These are phyloP conservation scores for Torulaspora delbrueckii DNA, from an alignment of 805 yeast genomes.

Conservation along the genomic window DNA sequence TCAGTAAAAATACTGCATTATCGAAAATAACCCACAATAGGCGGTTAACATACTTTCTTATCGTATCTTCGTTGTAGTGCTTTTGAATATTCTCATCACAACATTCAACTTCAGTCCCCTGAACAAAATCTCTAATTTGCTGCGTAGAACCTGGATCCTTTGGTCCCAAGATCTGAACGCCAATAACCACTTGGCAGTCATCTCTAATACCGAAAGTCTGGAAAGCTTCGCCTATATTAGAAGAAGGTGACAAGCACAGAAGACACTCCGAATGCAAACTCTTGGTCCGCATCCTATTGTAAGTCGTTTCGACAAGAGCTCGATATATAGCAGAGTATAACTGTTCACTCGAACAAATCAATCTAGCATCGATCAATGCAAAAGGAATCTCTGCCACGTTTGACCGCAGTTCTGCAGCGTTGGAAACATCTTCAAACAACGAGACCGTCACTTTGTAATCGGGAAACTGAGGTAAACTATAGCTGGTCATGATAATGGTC, in stretches of 20 bases:
- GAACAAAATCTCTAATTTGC: slow-evolving; percentile 16
- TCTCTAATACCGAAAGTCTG: slow-evolving; percentile 64
- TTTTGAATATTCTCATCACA: slow-evolving; percentile 32
- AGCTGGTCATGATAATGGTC: slow-evolving; percentile 9
- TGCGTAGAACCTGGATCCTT: neutral
- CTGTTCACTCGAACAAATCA: slow-evolving; percentile 58
- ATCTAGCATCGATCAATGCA: slow-evolving; percentile 60
- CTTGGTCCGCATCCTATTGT: slow-evolving; percentile 52
- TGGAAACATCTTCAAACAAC: slow-evolving; percentile 44
- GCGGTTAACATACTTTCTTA: slow-evolving; percentile 31
- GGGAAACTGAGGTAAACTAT: slow-evolving; percentile 46
- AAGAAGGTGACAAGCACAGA: slow-evolving; percentile 62
- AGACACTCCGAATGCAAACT: slow-evolving; percentile 68
- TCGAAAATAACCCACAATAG: neutral
- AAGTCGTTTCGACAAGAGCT: slow-evolving; percentile 48
- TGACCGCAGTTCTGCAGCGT: slow-evolving; percentile 40
- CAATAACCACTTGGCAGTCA: slow-evolving; percentile 42
- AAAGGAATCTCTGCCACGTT: slow-evolving; percentile 48
- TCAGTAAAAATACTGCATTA: neutral
- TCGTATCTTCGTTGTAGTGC: slow-evolving; percentile 34
- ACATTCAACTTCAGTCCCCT: slow-evolving; percentile 36
- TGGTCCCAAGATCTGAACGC: slow-evolving; percentile 43
- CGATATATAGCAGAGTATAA: slow-evolving; percentile 56
- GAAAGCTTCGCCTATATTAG: slow-evolving; percentile 63
- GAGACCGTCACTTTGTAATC: slow-evolving; percentile 37